Base-by-base conservation (phyloP, 345 rosid species). In the Arabidopsis arenosa region DNA sequence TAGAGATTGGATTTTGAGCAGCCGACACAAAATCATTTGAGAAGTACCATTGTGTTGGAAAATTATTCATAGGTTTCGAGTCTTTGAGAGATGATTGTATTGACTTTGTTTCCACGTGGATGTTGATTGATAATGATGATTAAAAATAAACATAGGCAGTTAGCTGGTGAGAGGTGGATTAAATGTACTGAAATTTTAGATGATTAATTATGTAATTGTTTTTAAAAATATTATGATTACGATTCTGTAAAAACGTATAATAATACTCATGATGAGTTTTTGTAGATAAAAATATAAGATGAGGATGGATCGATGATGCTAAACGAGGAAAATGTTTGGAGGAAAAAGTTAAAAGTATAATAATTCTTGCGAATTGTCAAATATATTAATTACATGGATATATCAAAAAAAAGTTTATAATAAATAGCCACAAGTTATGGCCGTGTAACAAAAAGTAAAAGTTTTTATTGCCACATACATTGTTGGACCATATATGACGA, bases 11-110 rank as follows among this genome's bases (percentile, higher is more conserved):
- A 39, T 14, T 52, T 68, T 1, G 35, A 41, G 79, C 41, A 61
- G 69, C 75, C 79, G 79, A 61, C 74, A 68, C 57, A 52, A 68
- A 75, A 68, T 75, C 63, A 60, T 68, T 75, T 51, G 47, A 36
- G 49, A 58, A 39, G 54, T 59, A 49, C 54, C 40, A 33, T 52
- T 52, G 69, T 41, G 69, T 37, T 76, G 41, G 70, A 62, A 69
- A 33, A 51, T 21, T 32, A 66, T 75, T 58, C 23, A 56, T 28
- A 37, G 9, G 72, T 15, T 41, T 10, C 13, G 33, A 40, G 79
- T 28, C 21, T 66, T 47, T 17, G 66, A 45, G 66, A 58, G 59
- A 58, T 75, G 60, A 45, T 75, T 18, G 59, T 18, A 51, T 68
- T 67, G 74, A 67, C 43, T 75, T 30, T 59, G 28, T 28, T 68